Evolutionary conservation across 345 rosid genomes (phyloP), one percentile per base, ranked within the genome.

Genomic region (Chamaenerion angustifolium): DNA sequence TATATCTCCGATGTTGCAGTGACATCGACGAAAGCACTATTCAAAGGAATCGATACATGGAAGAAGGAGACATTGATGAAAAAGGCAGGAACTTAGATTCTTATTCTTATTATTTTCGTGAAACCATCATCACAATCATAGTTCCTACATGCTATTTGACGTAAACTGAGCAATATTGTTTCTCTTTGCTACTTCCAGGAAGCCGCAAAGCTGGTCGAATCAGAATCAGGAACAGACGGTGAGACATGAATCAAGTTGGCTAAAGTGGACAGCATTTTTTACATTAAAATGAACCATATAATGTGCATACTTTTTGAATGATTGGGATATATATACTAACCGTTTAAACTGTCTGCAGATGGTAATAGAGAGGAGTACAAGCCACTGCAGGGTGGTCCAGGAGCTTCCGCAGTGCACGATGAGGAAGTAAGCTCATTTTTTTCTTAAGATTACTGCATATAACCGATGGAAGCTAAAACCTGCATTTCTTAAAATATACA

Each of bases 21-120:
- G 16, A 78, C 89, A 51, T 78, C 89, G 18, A 76, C 75, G 1
- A 82, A 82, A 61, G 89, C 89, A 25, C 57, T 82, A n/a, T 50
- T 65, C 60, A 81, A 81, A 68, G 89, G 85, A 51, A 63, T 78
- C 43, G 85, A 82, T 0, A 78, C 89, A 57, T 78, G 89, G 82
- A 82, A 71, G 76, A 82, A 76, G 61, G 89, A 78, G 67, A 68
- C 80, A 11, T 11, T 56, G 41, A 68, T 76, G 79, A 76, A 71
- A 56, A 68, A 67, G 71, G 84, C 64, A 5, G 8, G 25, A 2
- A 21, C 25, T 21, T 21, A 2, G 25, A 21, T 21, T n/a, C n/a
- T n/a, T 21, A 21, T 4, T 21, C 0, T 21, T 21, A n/a, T n/a
- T n/a, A n/a, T n/a, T n/a, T n/a, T n/a, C n/a, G n/a, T n/a, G n/a